Percentiles rank a stretch among this genome's conserved stretches.
These are phyloP conservation scores for Grosmannia clavigera DNA, from an alignment of 2,329 filamentous ascomycete species.

Conservation along the genomic window DNA sequence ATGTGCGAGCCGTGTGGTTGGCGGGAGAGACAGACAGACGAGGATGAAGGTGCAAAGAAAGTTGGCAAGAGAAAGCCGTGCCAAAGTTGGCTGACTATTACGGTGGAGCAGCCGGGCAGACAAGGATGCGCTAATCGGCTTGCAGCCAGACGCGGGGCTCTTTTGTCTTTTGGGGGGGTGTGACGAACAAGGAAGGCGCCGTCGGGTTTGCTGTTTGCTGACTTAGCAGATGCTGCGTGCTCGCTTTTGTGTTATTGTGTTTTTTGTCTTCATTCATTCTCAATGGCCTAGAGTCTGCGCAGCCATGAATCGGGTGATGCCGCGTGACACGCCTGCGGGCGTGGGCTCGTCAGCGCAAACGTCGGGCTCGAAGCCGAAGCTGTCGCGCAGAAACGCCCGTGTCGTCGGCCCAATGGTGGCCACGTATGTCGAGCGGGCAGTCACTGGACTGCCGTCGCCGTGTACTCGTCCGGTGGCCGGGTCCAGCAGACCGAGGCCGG, in stretches of 20 bases:
- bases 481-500: conserved; percentile 39
- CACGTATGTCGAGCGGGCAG: conserved; percentile 41
- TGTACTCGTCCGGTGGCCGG: conserved; percentile 23
- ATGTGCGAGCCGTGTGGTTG: background rate
- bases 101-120: background rate
- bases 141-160: background rate
- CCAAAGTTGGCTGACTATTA: background rate
- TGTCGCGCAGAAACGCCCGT: conserved; percentile 53
- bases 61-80: background rate
- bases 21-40: no score
- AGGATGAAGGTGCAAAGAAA: background rate
- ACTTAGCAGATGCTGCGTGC: background rate
- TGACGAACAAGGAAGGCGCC: background rate
- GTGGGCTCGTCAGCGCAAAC: conserved; percentile 75
- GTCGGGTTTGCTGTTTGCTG: background rate
- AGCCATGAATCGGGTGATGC: conserved; percentile 41
- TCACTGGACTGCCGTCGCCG: background rate
- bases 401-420: conserved; percentile 94
- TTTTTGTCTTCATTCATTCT: background rate
- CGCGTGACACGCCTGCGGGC: conserved; percentile 63
- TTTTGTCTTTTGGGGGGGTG: background rate
- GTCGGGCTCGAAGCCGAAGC: conserved; percentile 57
- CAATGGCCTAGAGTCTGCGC: background rate
- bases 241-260: background rate
- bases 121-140: background rate